Percentiles rank a stretch among this genome's conserved stretches.
These are phyloP conservation scores for Trichoderma harzianum DNA, from an alignment of 2,329 filamentous ascomycete genomes.

Conservation along the genomic window DNA sequence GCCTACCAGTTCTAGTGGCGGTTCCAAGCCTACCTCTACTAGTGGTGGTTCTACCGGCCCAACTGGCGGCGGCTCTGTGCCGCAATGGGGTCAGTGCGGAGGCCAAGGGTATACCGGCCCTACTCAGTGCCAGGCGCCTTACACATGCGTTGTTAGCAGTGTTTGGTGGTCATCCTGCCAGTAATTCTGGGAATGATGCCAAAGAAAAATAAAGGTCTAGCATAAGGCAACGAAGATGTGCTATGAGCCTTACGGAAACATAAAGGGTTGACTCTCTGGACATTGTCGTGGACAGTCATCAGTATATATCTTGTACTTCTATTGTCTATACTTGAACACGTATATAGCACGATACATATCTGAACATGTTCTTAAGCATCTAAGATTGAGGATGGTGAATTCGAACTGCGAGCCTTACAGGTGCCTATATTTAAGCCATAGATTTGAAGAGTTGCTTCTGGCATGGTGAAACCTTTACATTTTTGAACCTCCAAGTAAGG, in stretches of 20 bases:
- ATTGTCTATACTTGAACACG: background rate
- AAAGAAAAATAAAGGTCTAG: background rate
- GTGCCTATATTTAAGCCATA: background rate
- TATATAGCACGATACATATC: background rate
- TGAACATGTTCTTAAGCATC: background rate
- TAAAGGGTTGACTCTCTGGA: background rate
- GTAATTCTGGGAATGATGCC: background rate
- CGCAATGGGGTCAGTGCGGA: conserved; percentile 28
- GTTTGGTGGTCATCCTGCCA: background rate
- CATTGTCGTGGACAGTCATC: background rate
- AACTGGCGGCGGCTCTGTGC: conserved; percentile 18
- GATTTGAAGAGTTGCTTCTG: background rate
- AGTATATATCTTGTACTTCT: conserved; percentile 3
- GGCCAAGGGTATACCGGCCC: conserved; percentile 25
- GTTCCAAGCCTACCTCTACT: background rate
- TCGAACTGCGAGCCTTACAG: background rate
- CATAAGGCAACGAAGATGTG: background rate
- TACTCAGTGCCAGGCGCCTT: conserved; percentile 24
- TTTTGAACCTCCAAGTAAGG: too few species aligned
- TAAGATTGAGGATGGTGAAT: background rate
- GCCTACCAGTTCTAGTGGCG: background rate
- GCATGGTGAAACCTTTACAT: background rate
- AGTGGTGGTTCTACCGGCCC: conserved; percentile 9
- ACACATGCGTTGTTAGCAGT: background rate
- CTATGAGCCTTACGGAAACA: background rate